phyloP scores from a whole-genome alignment of 163 green algal species.

The Chloromonas sp. region DNA sequence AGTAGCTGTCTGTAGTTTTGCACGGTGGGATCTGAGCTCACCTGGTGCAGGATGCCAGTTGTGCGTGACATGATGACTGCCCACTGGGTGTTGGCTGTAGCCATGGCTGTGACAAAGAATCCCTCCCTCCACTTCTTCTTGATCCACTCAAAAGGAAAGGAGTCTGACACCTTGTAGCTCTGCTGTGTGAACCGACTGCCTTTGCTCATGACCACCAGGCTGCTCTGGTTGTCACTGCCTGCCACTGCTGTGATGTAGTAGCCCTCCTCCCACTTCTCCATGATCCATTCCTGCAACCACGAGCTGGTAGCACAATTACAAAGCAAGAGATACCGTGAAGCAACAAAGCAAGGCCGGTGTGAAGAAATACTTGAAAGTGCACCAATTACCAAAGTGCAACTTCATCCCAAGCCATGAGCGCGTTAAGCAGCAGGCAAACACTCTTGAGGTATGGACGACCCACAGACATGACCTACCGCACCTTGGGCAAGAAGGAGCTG shows the following conservation, averaged over 20 bases:
- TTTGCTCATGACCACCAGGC: slow-evolving; percentile 97
- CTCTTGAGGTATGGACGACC: too few relatives aligned
- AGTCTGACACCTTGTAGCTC: slow-evolving; percentile 97
- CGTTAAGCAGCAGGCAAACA: too few relatives aligned
- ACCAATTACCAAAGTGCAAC: too few relatives aligned
- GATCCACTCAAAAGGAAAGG: slow-evolving; percentile 99
- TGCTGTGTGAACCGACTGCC: slow-evolving; percentile 93
- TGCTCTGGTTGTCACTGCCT: slow-evolving; percentile 65
- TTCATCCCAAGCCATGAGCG: too few relatives aligned
- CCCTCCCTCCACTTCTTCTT: slow-evolving; percentile 99
- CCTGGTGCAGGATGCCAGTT: slow-evolving; percentile 90
- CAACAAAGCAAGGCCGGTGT: too few relatives aligned
- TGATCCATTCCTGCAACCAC: slow-evolving; percentile 93
- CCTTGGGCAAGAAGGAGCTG: slow-evolving; percentile 44
- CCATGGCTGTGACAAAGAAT: slow-evolving; percentile 98
- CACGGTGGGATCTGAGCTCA: not conserved
- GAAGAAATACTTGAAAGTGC: too few relatives aligned
- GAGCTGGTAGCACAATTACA: too few relatives aligned
- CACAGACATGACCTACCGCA: not conserved
- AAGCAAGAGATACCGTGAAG: too few relatives aligned
- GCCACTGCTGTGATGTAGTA: slow-evolving; percentile 99
- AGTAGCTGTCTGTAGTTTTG: too few relatives aligned
- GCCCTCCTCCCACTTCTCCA: slow-evolving; percentile 99
- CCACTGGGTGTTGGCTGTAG: slow-evolving; percentile 86
- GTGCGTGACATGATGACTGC: slow-evolving; percentile 98